These are phyloP conservation scores for Ambrosia hybrid DNA, from an alignment of 140 eudicot genomes.

Conservation along the genomic window DNA sequence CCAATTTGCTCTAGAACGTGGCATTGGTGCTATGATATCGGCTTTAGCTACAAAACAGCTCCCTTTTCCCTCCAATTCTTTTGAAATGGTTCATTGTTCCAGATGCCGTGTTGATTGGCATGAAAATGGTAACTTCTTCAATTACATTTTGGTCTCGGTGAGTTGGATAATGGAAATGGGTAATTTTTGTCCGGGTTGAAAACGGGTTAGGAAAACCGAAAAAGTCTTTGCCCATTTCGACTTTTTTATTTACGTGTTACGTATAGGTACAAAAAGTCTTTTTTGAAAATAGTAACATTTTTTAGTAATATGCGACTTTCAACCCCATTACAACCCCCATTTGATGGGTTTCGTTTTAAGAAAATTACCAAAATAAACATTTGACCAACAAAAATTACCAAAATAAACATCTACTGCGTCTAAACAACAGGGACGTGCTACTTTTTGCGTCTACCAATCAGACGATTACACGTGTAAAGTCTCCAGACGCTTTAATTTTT, in stretches of 20 bases:
- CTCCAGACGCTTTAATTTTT: too few relatives aligned
- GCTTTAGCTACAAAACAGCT: constrained; percentile 87
- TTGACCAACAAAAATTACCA: too few relatives aligned
- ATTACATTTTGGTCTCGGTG: background rate
- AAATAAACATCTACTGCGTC: too few relatives aligned
- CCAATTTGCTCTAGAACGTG: constrained; percentile 92
- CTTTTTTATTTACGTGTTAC: background rate
- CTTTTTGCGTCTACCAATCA: too few relatives aligned
- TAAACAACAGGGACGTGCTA: too few relatives aligned
- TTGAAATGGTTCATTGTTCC: constrained; percentile 96
- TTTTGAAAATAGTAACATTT: background rate
- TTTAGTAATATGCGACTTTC: too few relatives aligned
- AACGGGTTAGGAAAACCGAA: too few relatives aligned
- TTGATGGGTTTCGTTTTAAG: too few relatives aligned
- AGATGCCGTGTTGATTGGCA: constrained; percentile 98
- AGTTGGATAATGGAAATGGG: background rate
- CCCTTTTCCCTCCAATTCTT: constrained; percentile 77
- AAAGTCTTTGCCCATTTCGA: background rate
- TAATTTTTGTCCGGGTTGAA: background rate
- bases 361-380: too few relatives aligned
- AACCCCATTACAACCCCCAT: too few relatives aligned
- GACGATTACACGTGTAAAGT: too few relatives aligned
- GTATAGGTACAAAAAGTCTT: background rate
- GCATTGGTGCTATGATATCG: constrained; percentile 85
- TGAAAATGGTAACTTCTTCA: constrained; percentile 56